Conservation (phyloP, 495 filamentous ascomycete genomes). For the Neurospora tetrasperma region DNA sequence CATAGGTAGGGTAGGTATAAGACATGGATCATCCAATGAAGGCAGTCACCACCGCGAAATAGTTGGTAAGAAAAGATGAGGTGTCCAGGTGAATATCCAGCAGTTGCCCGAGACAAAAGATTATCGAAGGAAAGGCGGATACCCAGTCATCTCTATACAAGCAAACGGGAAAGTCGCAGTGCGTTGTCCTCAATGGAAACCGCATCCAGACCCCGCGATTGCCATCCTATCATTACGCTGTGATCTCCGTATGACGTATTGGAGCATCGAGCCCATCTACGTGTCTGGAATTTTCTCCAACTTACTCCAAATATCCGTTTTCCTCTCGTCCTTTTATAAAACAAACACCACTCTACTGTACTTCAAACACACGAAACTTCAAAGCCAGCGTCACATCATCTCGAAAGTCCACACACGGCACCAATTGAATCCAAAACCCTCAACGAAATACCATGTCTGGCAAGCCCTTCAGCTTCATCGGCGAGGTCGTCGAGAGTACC, state of each 20-base stretch:
- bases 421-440: background rate
- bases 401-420: background rate
- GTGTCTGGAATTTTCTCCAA: background rate
- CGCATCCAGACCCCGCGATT: background rate
- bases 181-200: background rate
- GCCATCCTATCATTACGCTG: background rate
- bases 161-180: background rate
- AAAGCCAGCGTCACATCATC: background rate
- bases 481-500: conserved; percentile 51
- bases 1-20: background rate
- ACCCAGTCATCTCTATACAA: background rate
- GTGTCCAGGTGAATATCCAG: background rate
- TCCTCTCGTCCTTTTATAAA: background rate
- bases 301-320: background rate
- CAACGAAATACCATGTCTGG: background rate
- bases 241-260: conserved; percentile 1
- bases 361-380: background rate
- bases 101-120: background rate
- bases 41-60: background rate
- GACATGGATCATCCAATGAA: background rate
- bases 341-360: background rate
- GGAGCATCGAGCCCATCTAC: background rate
- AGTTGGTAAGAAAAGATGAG: background rate
- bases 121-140: background rate
- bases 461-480: conserved; percentile 47